A percentile compares a stretch with the other conserved stretches of the same genome.
These are phyloP conservation scores for Lactarius indigo DNA, from an alignment of 768 basidiomycete species.

Conservation along the genomic window DNA sequence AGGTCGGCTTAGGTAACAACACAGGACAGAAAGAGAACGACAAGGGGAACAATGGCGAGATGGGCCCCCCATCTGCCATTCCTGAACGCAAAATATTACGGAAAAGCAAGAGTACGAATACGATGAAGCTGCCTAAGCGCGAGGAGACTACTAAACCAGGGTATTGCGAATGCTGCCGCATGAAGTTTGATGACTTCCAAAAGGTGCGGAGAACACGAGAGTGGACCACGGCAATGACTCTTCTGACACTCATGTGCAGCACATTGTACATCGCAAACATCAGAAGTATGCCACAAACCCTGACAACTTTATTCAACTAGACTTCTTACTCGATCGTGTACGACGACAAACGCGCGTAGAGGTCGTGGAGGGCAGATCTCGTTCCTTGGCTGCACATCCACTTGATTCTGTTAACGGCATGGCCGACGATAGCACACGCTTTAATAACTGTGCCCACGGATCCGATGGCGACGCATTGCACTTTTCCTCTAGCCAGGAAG, in stretches of 20 bases:
- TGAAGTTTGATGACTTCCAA: constrained; percentile 86
- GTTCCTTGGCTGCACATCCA: constrained; percentile 13
- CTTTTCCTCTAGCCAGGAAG: constrained; percentile 24
- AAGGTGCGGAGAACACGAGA: constrained; percentile 47
- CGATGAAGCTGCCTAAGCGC: constrained; percentile 66
- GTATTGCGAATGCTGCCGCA: constrained; percentile 95
- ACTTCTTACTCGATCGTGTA: constrained; percentile 66
- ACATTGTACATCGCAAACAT: constrained; percentile 69
- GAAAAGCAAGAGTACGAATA: constrained; percentile 81
- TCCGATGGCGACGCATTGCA: background rate
- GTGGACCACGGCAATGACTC: background rate
- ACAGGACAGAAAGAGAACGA: constrained; percentile 31
- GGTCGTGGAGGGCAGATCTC: constrained; percentile 26
- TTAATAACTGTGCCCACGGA: background rate
- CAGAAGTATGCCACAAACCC: constrained; percentile 76
- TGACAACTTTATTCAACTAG: constrained; percentile 75
- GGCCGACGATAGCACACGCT: constrained; percentile 1
- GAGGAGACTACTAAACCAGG: constrained; percentile 90
- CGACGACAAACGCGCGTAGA: constrained; percentile 42
- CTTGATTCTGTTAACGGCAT: background rate
- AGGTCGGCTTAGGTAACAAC: constrained; percentile 36
- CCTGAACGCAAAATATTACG: constrained; percentile 53
- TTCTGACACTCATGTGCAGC: constrained; percentile 43
- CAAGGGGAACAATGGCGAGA: constrained; percentile 39
- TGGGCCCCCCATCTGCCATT: constrained; percentile 68